A percentile compares a stretch with the other conserved stretches of the same genome.
Evolutionary conservation across 495 filamentous ascomycete genomes (phyloP).

Genomic region (Clohesyomyces aquaticus): DNA sequence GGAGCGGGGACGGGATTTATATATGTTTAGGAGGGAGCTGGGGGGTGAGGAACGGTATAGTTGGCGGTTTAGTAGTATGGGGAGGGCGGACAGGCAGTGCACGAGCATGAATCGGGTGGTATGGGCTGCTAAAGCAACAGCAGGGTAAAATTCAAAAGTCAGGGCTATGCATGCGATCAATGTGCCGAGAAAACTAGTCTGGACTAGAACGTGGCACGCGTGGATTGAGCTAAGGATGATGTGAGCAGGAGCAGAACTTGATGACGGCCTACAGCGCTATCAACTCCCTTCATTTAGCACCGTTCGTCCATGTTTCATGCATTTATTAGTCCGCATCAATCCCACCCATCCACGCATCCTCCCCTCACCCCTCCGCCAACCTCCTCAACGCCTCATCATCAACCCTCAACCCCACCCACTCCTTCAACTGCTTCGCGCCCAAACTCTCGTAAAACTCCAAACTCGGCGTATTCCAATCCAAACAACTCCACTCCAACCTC

Average conservation of each 20-base stretch:
- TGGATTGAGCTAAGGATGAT: neutral
- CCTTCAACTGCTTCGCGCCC: constrained; percentile 78
- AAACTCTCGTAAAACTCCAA: constrained; percentile 85
- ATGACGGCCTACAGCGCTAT: too few species aligned
- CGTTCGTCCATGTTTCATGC: neutral
- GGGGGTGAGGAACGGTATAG: too few species aligned
- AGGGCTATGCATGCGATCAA: too few species aligned
- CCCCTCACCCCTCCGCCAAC: constrained; percentile 25
- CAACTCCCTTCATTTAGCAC: too few species aligned
- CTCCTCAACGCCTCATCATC: constrained; percentile 67
- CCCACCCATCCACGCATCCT: neutral
- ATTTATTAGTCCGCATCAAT: neutral
- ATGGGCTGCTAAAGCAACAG: too few species aligned
- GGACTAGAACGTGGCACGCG: neutral
- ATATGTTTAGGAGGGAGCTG: too few species aligned
- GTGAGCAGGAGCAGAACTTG: neutral
- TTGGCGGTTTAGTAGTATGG: too few species aligned
- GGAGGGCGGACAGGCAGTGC: too few species aligned
- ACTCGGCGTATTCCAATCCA: constrained; percentile 88
- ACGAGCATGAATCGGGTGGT: too few species aligned
- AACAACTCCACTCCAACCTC: constrained; percentile 88
- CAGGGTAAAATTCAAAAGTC: too few species aligned
- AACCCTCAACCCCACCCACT: constrained; percentile 92
- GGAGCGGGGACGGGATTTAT: too few species aligned
- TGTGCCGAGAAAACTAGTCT: too few species aligned